Base-by-base conservation (phyloP, 148 eudicot genomes). In the Dianthus caryophyllus region DNA sequence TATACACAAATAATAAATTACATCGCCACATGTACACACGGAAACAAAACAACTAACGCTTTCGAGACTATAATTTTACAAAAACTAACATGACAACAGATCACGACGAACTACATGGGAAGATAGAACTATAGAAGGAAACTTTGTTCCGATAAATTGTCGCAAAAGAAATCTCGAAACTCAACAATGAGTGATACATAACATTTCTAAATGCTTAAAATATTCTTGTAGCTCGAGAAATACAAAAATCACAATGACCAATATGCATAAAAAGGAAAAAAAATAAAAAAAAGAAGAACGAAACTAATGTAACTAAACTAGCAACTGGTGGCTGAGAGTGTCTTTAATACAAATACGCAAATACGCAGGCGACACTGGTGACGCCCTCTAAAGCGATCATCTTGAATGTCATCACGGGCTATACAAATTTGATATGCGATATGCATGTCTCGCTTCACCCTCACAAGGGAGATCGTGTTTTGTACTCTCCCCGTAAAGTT, bases 381-480 rank as follows among this genome's bases (percentile, higher is more conserved):
- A 67, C 38, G 15, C 25, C 51, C 50, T 59, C 16, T n/a, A 66
- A 27, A 44, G 67, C 64, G 22, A 27, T 51, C 27, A 67, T 55
- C 65, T 21, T 52, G 64, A 11, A 21, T 52, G 60, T 43, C 22
- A 47, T 66, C 22, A 47, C 57, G 64, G 43, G 48, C 48, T 75
- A 56, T 61, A 70, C 56, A 38, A 58, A 64, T 69, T 54, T 48
- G 51, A 55, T 36, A 33, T 49, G 70, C 58, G 51, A 64, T 36
- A 25, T 49, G 70, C 64, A 39, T 55, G 51, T 63, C 20, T 55
- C 29, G 49, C 4, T 47, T 63, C 33, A 54, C 21, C 60, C 38
- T 44, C 62, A 14, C 24, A 48, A 15, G 36, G 44, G 47, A 73
- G 33, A 57, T 57, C 21, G 25, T 29, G 44, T 49, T 54, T 60